Evolutionary conservation across 768 basidiomycete genomes (phyloP).

Genomic region (Phanerochaete carnosa): DNA sequence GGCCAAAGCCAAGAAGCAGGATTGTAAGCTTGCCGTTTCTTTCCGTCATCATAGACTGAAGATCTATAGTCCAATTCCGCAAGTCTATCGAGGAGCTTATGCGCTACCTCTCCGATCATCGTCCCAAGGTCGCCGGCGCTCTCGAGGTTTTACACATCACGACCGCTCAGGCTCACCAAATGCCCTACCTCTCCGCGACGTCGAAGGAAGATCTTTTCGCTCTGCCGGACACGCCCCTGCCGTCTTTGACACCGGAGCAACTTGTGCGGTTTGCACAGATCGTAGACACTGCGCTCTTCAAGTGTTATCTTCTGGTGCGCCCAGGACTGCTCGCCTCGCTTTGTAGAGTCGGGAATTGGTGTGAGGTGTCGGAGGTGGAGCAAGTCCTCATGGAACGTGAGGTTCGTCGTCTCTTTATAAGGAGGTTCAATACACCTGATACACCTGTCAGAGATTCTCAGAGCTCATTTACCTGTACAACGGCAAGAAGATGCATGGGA

Average conservation of each 20-base stretch:
- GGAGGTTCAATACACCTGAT: neutral
- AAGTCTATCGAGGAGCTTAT: constrained; percentile 86
- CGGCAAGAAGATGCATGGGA: constrained; percentile 92
- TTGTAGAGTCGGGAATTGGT: constrained; percentile 94
- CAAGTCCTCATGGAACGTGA: constrained; percentile 76
- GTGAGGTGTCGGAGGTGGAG: constrained; percentile 93
- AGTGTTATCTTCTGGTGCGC: constrained; percentile 80
- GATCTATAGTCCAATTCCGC: constrained; percentile 50
- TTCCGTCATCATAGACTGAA: neutral
- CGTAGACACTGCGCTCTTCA: constrained; percentile 93
- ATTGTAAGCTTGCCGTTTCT: constrained; percentile 13
- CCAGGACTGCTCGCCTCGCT: constrained; percentile 81
- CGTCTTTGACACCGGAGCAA: constrained; percentile 75
- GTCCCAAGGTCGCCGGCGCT: constrained; percentile 81
- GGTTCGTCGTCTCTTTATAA: constrained; percentile 36
- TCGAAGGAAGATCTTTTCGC: constrained; percentile 73
- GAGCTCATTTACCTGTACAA: constrained; percentile 91
- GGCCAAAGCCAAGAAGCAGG: constrained; percentile 34
- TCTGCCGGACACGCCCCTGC: constrained; percentile 72
- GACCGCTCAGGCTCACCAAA: constrained; percentile 63
- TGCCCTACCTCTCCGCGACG: constrained; percentile 67
- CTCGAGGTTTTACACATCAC: constrained; percentile 68
- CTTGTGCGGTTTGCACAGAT: constrained; percentile 88
- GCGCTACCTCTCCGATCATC: constrained; percentile 83
- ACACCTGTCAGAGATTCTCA: constrained; percentile 69